Conservation (phyloP, 208 protist genomes). For the Acanthamoeba lenticulata region DNA sequence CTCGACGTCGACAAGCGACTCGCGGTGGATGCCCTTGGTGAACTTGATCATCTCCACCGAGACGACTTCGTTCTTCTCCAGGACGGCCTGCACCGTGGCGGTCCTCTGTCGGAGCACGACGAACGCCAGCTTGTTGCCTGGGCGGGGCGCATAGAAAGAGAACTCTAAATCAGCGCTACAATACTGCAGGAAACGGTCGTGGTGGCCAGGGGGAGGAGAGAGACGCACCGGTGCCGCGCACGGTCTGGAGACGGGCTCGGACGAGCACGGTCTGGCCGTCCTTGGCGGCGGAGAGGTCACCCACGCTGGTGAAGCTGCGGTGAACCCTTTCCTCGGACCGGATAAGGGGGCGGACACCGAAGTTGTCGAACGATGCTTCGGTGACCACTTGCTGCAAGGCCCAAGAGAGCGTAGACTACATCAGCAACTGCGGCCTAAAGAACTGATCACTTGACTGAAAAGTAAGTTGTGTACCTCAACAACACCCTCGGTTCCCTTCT, state of each 20-base stretch:
- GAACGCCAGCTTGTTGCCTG: constrained; percentile 54
- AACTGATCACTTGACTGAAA: not conserved
- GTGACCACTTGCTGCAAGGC: not conserved
- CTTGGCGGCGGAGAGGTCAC: not conserved
- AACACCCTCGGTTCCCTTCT: not conserved
- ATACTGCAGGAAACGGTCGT: not conserved
- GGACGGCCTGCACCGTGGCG: not conserved
- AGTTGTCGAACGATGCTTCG: constrained; percentile 39
- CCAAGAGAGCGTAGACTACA: not conserved
- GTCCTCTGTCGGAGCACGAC: constrained; percentile 43
- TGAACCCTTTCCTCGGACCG: not conserved
- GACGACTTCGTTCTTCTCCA: not conserved
- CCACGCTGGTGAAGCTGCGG: not conserved
- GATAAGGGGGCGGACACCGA: constrained; percentile 31
- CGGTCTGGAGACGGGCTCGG: constrained; percentile 24
- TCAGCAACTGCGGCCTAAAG: not conserved
- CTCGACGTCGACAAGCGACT: constrained; percentile 55
- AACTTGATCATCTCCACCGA: constrained; percentile 66
- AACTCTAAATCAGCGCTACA: not conserved
- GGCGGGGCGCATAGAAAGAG: not conserved
- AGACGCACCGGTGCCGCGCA: constrained; percentile 4
- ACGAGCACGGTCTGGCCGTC: constrained; percentile 45
- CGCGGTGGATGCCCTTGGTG: constrained; percentile 40
- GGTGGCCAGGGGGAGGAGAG: not conserved
- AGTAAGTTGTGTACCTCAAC: not conserved